These are phyloP conservation scores for Elaeis guineensis DNA, from an alignment of 176 grass and related monocot species.

Conservation along the genomic window DNA sequence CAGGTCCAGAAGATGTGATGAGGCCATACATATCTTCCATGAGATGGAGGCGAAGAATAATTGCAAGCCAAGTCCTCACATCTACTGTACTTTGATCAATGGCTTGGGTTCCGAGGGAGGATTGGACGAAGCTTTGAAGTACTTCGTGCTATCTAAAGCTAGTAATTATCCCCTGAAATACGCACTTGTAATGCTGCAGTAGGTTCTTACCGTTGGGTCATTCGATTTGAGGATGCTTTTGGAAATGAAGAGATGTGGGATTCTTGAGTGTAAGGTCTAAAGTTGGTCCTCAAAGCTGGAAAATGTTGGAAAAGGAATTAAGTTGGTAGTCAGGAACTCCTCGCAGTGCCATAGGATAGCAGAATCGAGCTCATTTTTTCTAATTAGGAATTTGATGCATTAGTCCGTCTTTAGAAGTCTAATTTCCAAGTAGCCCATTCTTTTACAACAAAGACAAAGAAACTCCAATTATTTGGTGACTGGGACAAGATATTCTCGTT, in stretches of 20 bases:
- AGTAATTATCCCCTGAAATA: constrained; percentile 37
- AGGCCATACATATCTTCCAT: constrained; percentile 53
- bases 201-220: constrained; percentile 45
- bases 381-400: too few relatives aligned
- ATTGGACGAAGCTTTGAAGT: constrained; percentile 54
- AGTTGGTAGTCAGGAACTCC: too few relatives aligned
- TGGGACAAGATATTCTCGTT: too few relatives aligned
- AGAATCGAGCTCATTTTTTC: too few relatives aligned
- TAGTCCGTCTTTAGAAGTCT: too few relatives aligned
- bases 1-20: constrained; percentile 42
- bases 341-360: too few relatives aligned
- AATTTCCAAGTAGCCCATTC: too few relatives aligned
- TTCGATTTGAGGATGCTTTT: constrained; percentile 53
- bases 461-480: too few relatives aligned
- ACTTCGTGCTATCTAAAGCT: constrained; percentile 48
- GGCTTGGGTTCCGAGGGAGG: constrained; percentile 40
- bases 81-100: constrained; percentile 62
- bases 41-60: constrained; percentile 46
- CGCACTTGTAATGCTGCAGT: constrained; percentile 63
- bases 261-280: too few relatives aligned
- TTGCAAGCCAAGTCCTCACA: constrained; percentile 55
- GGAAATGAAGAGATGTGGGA: constrained; percentile 49
- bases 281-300: too few relatives aligned
- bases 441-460: too few relatives aligned
- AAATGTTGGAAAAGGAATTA: too few relatives aligned